Evolutionary conservation across 106 monocot genomes (phyloP), one percentile per base, ranked within the genome.

Genomic region (Allium fistulosum): DNA sequence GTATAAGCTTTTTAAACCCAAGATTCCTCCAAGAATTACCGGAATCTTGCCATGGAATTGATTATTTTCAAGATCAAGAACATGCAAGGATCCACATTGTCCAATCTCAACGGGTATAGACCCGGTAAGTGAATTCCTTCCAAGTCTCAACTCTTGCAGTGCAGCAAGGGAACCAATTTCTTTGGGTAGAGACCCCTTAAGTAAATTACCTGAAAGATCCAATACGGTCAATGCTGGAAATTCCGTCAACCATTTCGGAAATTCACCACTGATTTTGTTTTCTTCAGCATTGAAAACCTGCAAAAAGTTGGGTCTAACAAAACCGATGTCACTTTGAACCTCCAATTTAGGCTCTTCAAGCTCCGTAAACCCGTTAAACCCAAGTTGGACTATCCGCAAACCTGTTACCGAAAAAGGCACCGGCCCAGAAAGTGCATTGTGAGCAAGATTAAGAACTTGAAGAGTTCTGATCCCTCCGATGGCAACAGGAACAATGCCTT

Each of bases 11-110:
- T 61, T 76, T 46, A 97, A 72, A 0, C 74, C 50, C n/a, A 22
- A 17, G 16, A 97, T 75, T 46, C 67, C 63, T 0, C 84, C 86
- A 51, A 97, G 13, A 28, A 60, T 66, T 14, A 51, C 56, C 2
- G 92, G 96, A 10, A 97, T 72, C 67, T 69, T 28, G 10, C 92
- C 92, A 46, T 82, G 78, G 45, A 97, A 78, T 50, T 9, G 71
- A 63, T 97, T 97, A 10, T 74, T 70, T 48, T 74, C 78, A 12
- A 97, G 84, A 82, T 92, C 97, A 78, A 97, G 84, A 63, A 83
- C 80, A 61, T 83, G 92, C 49, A 97, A 81, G 12, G 88, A 87
- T 17, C 70, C 74, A 51, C 92, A 97, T 11, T 61, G 48, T 37
- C 78, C 86, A 26, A 97, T 82, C 78, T 92, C 97, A 56, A 14